These are phyloP conservation scores for Teunomyces stri DNA, from an alignment of 805 yeast species.

Conservation along the genomic window DNA sequence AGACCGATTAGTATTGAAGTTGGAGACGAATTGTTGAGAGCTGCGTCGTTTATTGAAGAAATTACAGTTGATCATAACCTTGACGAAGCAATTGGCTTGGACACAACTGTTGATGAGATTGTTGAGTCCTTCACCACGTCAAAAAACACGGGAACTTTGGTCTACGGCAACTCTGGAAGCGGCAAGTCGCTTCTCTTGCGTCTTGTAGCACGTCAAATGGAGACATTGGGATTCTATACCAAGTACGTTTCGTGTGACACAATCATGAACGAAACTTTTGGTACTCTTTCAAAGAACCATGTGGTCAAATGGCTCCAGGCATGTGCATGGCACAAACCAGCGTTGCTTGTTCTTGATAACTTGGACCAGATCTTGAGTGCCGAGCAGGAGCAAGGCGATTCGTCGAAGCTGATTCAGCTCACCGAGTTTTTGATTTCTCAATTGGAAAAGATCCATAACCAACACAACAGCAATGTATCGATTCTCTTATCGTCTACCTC, in stretches of 20 bases:
- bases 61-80: slow-evolving; percentile 1
- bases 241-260: slow-evolving; percentile 53
- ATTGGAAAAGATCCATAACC: slow-evolving; percentile 42
- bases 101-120: slow-evolving; percentile 39
- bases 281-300: slow-evolving; percentile 43
- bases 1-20: slow-evolving; percentile 41
- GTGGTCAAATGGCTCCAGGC: slow-evolving; percentile 44
- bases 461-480: slow-evolving; percentile 47
- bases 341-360: slow-evolving; percentile 73
- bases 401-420: slow-evolving; percentile 59
- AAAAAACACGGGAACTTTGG: slow-evolving; percentile 52
- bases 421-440: slow-evolving; percentile 54
- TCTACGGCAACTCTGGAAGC: slow-evolving; percentile 76
- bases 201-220: slow-evolving; percentile 38
- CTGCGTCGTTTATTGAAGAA: slow-evolving; percentile 38
- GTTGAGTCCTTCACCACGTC: slow-evolving; percentile 40
- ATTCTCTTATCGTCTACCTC: slow-evolving; percentile 63
- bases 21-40: slow-evolving; percentile 48
- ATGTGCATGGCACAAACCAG: slow-evolving; percentile 76
- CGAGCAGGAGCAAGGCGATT: slow-evolving; percentile 58
- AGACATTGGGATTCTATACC: slow-evolving; percentile 43
- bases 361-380: slow-evolving; percentile 70
- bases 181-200: slow-evolving; percentile 68
- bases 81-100: slow-evolving; percentile 55
- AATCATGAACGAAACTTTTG: slow-evolving; percentile 53